Conservation (phyloP, 495 filamentous ascomycete species). For the Paragyromitra xinjiangensis region DNA sequence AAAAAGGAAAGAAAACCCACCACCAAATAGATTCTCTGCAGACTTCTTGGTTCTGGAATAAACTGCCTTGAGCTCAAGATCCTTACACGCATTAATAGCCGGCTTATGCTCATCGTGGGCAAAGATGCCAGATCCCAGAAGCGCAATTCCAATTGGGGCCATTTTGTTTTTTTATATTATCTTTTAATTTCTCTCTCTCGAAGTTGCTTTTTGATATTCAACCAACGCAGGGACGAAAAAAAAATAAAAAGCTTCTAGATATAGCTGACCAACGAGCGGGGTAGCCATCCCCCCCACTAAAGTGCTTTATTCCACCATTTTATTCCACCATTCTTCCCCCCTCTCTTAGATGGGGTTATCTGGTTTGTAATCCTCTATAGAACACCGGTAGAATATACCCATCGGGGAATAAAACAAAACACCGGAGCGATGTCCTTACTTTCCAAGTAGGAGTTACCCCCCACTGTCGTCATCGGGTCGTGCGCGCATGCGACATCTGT, state of each 20-base stretch:
- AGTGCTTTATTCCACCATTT: background rate
- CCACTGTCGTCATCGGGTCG: slow-evolving; percentile 19
- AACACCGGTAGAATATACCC: background rate
- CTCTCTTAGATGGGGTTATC: background rate
- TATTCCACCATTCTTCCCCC: background rate
- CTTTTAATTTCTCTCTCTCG: background rate
- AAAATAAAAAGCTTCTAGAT: background rate
- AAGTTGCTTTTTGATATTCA: background rate
- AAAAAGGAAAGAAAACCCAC: slow-evolving; percentile 48
- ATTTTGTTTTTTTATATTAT: slow-evolving; percentile 37
- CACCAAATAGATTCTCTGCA: slow-evolving; percentile 55
- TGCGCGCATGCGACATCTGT: slow-evolving; percentile 3
- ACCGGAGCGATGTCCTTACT: slow-evolving; percentile 1
- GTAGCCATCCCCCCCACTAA: slow-evolving; percentile 1
- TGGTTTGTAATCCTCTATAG: slow-evolving; percentile 28
- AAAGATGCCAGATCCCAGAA: slow-evolving; percentile 72
- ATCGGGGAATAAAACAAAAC: slow-evolving; percentile 13
- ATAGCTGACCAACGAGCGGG: background rate
- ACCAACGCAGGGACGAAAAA: background rate
- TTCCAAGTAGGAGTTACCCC: background rate
- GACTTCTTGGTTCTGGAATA: slow-evolving; percentile 69
- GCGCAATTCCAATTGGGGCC: slow-evolving; percentile 67
- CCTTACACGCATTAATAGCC: slow-evolving; percentile 62
- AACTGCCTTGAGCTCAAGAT: slow-evolving; percentile 67
- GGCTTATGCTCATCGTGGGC: slow-evolving; percentile 63